Evolutionary conservation across 768 basidiomycete genomes (phyloP).

Genomic region (Auriscalpium microsporum): DNA sequence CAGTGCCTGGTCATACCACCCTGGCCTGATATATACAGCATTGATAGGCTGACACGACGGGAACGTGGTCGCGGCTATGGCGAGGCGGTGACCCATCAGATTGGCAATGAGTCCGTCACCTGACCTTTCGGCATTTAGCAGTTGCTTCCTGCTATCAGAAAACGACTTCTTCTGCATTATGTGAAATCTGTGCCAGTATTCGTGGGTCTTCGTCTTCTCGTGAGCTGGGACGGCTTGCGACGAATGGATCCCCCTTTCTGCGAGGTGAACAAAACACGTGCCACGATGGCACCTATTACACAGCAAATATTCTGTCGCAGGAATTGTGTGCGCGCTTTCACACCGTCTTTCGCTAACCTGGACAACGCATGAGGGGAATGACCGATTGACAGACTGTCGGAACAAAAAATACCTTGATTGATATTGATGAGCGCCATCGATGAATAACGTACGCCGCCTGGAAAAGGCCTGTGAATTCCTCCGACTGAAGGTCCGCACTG

Average conservation of each 20-base stretch:
- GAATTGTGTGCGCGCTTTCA: constrained; percentile 4
- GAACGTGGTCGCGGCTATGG: constrained; percentile 41
- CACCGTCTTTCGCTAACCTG: neutral
- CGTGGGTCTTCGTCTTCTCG: constrained; percentile 5
- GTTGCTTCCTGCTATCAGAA: constrained; percentile 2
- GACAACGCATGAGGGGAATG: neutral
- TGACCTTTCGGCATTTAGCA: constrained; percentile 26
- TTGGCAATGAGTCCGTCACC: constrained; percentile 27
- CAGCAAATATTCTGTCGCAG: constrained; percentile 15
- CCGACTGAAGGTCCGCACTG: neutral
- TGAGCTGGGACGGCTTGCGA: constrained; percentile 26
- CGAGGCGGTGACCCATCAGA: constrained; percentile 26
- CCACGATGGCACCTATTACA: constrained; percentile 31
- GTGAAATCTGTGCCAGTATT: constrained; percentile 30
- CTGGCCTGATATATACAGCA: constrained; percentile 29
- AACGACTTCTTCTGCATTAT: constrained; percentile 14
- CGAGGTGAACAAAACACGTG: constrained; percentile 30
- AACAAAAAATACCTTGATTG: neutral
- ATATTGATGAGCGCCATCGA: neutral
- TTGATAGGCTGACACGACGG: constrained; percentile 40
- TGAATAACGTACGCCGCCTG: neutral
- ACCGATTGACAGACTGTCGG: neutral
- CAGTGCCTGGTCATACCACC: constrained; percentile 50
- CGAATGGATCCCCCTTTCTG: constrained; percentile 28
- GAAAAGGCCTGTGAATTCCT: neutral